phyloP scores from a whole-genome alignment of 208 protist genomes.

The Trypanosoma theileri region DNA sequence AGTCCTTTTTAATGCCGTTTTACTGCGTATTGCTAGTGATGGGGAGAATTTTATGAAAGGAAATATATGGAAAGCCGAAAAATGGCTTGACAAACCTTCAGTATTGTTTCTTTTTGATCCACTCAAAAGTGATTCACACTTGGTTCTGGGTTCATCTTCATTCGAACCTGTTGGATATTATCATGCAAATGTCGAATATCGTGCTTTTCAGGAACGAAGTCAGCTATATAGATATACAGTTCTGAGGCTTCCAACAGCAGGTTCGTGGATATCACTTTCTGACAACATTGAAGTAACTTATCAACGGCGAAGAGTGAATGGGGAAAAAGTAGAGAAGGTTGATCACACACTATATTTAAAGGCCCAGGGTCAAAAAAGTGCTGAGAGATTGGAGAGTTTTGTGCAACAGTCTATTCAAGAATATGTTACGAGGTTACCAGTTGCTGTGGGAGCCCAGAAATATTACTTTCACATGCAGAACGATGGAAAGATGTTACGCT shows the following conservation, averaged over 20 bases:
- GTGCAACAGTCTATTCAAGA: constrained; percentile 37
- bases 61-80: not conserved
- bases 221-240: constrained; percentile 41
- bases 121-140: constrained; percentile 28
- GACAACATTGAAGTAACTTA: constrained; percentile 55
- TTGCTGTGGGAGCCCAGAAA: constrained; percentile 11
- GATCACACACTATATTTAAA: constrained; percentile 46
- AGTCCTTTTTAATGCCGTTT: constrained; percentile 25
- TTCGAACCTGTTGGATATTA: constrained; percentile 21
- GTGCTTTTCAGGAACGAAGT: constrained; percentile 9
- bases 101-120: constrained; percentile 69
- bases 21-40: constrained; percentile 11
- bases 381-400: constrained; percentile 42
- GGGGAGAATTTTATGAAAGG: not conserved
- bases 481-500: constrained; percentile 28
- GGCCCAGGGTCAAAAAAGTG: constrained; percentile 26
- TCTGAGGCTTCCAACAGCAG: constrained; percentile 40
- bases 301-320: constrained; percentile 27
- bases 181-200: constrained; percentile 4
- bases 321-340: constrained; percentile 17
- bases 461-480: constrained; percentile 45
- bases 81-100: constrained; percentile 44
- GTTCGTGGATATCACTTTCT: constrained; percentile 36
- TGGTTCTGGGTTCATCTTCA: constrained; percentile 13
- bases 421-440: constrained; percentile 36